phyloP scores from a whole-genome alignment of 2,329 filamentous ascomycete genomes.

The Huntiella decipiens region DNA sequence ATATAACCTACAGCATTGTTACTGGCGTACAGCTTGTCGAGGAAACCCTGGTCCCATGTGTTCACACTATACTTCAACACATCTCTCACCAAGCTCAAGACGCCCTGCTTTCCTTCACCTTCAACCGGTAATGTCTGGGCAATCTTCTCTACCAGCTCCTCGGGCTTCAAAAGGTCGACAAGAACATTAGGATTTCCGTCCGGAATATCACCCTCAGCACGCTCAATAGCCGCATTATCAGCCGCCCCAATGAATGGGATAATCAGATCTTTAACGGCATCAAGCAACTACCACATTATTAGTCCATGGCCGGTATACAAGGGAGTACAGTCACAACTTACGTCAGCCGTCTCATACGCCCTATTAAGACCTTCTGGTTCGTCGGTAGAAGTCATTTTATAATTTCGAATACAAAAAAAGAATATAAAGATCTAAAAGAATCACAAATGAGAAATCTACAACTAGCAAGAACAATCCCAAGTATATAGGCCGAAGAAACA shows the following conservation, averaged over 20 bases:
- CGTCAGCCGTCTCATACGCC: constrained; percentile 28
- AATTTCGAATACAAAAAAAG: not conserved
- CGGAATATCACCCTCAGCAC: constrained; percentile 26
- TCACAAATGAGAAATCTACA: not conserved
- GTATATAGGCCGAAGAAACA: not conserved
- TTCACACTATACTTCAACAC: constrained; percentile 80
- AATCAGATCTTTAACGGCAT: constrained; percentile 46
- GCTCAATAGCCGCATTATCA: constrained; percentile 31
- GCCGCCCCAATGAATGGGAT: constrained; percentile 53
- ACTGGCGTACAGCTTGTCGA: constrained; percentile 87
- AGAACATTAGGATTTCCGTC: constrained; percentile 35
- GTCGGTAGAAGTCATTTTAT: not conserved
- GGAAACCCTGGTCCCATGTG: constrained; percentile 94
- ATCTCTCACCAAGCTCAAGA: constrained; percentile 50
- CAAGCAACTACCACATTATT: constrained; percentile 35
- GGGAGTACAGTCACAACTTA: constrained; percentile 16
- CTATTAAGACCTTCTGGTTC: constrained; percentile 15
- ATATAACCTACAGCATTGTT: constrained; percentile 50
- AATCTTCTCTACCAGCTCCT: constrained; percentile 35
- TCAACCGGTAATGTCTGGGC: constrained; percentile 36
- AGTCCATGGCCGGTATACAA: not conserved
- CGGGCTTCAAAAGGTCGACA: constrained; percentile 41
- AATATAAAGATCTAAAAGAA: not conserved
- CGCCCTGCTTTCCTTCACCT: constrained; percentile 40
- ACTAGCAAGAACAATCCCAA: not conserved